Conservation (phyloP, 345 rosid species). For the Aquilaria yunnanensis region DNA sequence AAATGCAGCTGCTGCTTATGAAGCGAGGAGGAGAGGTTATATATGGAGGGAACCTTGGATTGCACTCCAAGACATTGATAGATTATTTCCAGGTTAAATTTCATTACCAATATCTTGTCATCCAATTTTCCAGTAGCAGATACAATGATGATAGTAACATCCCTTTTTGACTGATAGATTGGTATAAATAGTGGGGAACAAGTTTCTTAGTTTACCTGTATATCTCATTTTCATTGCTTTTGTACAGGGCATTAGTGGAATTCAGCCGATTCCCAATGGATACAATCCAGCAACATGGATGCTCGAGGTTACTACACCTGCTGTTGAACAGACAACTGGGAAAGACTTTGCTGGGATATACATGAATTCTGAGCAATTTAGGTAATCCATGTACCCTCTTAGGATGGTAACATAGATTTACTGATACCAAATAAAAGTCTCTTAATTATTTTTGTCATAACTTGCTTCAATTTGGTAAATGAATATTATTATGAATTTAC, state of each 20-base stretch:
- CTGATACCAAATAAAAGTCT: not conserved
- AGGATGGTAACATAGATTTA: not conserved
- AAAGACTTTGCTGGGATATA: constrained; percentile 76
- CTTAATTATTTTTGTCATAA: not conserved
- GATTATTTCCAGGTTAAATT: constrained; percentile 77
- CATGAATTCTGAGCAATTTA: constrained; percentile 45
- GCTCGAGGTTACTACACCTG: constrained; percentile 79
- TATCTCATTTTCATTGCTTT: not conserved
- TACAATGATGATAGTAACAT: not conserved
- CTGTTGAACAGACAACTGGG: constrained; percentile 50
- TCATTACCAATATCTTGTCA: not conserved
- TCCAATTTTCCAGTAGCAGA: no score
- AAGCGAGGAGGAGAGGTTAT: constrained; percentile 90
- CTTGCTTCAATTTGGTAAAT: not conserved
- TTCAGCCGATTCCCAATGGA: constrained; percentile 53
- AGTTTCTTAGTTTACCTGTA: not conserved
- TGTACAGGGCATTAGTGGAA: constrained; percentile 50
- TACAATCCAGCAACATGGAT: constrained; percentile 98
- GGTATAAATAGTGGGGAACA: not conserved
- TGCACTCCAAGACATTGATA: constrained; percentile 52
- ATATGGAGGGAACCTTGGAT: constrained; percentile 83
- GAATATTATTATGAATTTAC: constrained; percentile 7
- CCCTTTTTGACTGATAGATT: not conserved
- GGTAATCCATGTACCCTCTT: constrained; percentile 26
- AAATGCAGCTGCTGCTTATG: constrained; percentile 81